Base-by-base conservation (phyloP, 345 rosid species). In the Lenwebbia sp. region DNA sequence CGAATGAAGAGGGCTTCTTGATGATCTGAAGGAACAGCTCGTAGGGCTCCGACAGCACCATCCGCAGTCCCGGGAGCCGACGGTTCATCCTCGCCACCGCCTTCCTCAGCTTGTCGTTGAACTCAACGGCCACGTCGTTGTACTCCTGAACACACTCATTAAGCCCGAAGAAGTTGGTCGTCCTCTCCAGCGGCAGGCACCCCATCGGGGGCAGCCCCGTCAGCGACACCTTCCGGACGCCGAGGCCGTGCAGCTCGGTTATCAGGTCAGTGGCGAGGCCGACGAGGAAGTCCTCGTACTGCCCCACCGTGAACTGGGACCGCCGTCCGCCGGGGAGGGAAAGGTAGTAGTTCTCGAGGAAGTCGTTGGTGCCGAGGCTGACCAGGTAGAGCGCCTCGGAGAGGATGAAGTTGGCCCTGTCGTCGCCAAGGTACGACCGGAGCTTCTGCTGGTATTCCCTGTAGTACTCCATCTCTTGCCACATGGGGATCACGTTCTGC, bases 141-240 rank as follows among this genome's bases (percentile, higher is more conserved):
- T 91, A 94, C 41, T 88, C 85, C 10, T 85, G 82, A 6, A 86
- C 78, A 65, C 97, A 94, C 6, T 70, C 88, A 26, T 88, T 13
- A 6, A 51, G 58, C 19, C 85, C 84, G 60, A 91, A 10, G 60
- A 93, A 15, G 74, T 94, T 93, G n/a, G 90, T 88, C 41, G 92
- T 74, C 82, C 95, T 91, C 88, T 94, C 95, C 50, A 94, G 49
- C 22, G 96, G 97, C 92, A 94, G 83, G 83, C 97, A 94, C 41
- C 96, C 97, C 97, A 94, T 93, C 15, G 97, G 97, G 51, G 93
- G 93, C 13, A 93, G 49, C 19, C 96, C 95, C 3, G 92, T 90
- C 30, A 93, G 41, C 52, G 95, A 90, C 40, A 94, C 49, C 85
- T 93, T 94, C 82, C 94, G 84, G 21, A 84, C 95, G 8, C 97